Evolutionary conservation across 148 eudicot species (phyloP), one percentile per base, ranked within the genome.

Genomic region (Camellia japonica): DNA sequence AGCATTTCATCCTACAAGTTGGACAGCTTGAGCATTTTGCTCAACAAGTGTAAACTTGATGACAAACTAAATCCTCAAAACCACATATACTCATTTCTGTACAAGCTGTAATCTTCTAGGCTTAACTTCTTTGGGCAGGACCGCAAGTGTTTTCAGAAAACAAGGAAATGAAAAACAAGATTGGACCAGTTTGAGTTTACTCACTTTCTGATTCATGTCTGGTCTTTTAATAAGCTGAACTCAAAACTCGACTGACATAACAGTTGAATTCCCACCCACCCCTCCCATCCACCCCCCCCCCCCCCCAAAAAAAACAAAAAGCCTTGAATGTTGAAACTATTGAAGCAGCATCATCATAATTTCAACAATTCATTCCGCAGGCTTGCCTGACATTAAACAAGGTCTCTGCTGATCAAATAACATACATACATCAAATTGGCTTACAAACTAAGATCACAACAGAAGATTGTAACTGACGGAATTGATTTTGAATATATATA

Each of bases 1-100:
- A 38, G 69, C 69, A 30, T 9, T 64, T 64, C 15, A 49, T 23
- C 68, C 43, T 64, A 64, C 68, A 65, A 65, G 44, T 65, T 65
- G 69, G 69, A 65, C 69, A 65, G 43, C 18, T 65, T 10, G 69
- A 65, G 69, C 69, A 66, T 12, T 66, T 66, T 66, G 44, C 10
- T 38, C 44, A 66, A 66, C 68, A 64, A 23, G 1, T 20, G 66
- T 65, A 65, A 30, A 41, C 44, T 30, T 23, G 43, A 65, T 0
- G 69, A 30, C 14, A 6, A 38, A 9, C 44, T 65, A 15, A 38
- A 67, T 67, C 42, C 44, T 38, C 30, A 66, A 47, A 47, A 49
- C 4, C 52, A 2, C 52, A 49, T 5, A 49, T 49, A 4, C 52
- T 49, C 1, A 49, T 49, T 12, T 67, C 13, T 42, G 12, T 66